phyloP scores from a whole-genome alignment of 2,329 filamentous ascomycete genomes.

The Sphaerostilbella broomeana region DNA sequence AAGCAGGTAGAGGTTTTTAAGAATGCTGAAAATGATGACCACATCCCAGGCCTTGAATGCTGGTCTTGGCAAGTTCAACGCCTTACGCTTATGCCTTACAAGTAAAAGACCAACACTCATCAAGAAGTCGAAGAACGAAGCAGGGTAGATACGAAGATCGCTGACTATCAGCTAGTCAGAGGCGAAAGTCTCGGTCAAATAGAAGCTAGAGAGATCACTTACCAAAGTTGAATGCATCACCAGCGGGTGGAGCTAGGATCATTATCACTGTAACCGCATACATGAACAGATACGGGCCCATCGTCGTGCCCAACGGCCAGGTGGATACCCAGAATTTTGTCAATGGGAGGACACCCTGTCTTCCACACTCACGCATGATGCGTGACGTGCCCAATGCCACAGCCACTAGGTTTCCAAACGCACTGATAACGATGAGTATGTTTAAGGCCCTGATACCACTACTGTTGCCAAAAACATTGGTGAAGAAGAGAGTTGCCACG shows the following conservation, averaged over 20 bases:
- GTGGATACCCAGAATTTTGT: conserved; percentile 57
- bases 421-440: conserved; percentile 49
- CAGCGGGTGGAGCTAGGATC: conserved; percentile 54
- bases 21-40: conserved; percentile 51
- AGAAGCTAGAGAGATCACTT: conserved; percentile 12
- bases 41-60: conserved; percentile 55
- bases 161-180: conserved; percentile 46
- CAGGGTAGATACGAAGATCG: conserved; percentile 52
- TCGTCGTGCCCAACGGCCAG: conserved; percentile 55
- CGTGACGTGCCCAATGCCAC: conserved; percentile 49
- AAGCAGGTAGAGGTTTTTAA: conserved; percentile 55
- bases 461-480: conserved; percentile 46
- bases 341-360: conserved; percentile 56
- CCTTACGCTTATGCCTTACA: conserved; percentile 47
- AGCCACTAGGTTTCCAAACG: conserved; percentile 53
- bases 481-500: conserved; percentile 53
- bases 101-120: conserved; percentile 52
- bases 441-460: conserved; percentile 47
- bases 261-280: conserved; percentile 53
- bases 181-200: no score
- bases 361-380: conserved; percentile 54
- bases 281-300: conserved; percentile 52
- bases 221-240: conserved; percentile 59
- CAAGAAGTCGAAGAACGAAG: conserved; percentile 49
- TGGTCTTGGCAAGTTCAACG: conserved; percentile 39